Base-by-base conservation (phyloP, 441 rosid species). In the Adansonia grandidieri region DNA sequence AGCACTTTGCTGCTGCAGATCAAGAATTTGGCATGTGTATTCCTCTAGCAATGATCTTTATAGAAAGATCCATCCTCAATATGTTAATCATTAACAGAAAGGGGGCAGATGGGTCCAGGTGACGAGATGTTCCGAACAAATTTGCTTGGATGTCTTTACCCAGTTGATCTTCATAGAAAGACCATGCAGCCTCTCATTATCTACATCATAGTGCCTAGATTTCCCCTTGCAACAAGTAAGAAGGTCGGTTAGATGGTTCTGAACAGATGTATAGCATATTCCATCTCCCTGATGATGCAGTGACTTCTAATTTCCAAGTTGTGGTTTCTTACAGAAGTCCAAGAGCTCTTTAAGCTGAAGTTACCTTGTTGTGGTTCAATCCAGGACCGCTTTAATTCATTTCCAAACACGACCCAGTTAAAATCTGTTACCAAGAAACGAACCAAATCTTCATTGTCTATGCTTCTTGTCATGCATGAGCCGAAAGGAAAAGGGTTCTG, bases 361-460 rank as follows among this genome's bases (percentile, higher is more conserved):
- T 87, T 89, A 14, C 96, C 98, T 79, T 85, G 85, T 47, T 87
- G 91, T 48, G 96, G 62, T 79, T 95, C 98, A 0, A 91, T 93
- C 97, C 97, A 93, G 69, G 87, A 89, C 98, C 98, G 93, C 80
- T 93, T 95, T 80, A 95, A 47, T 82, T 95, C 97, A 62, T 95
- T 95, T 42, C 88, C 97, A 14, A 95, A 93, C 69, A 91, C 95
- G 2, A 89, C 93, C 98, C 97, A 90, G 67, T 93, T 93, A 81
- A 95, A 95, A 82, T 90, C 78, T 63, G 88, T 87, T 62, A 84
- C 77, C 77, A 91, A 88, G 87, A 92, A 93, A 28, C 82, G 81
- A 9, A 90, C 93, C 61, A 89, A 93, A 50, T 91, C 96, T 80
- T 92, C 93, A 17, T 95, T 93, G 82, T 93, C 97, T 40, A 93